Percentiles rank a stretch among this genome's conserved stretches.
Conservation (phyloP, 768 basidiomycete species). For the Dendrothele bispora region DNA sequence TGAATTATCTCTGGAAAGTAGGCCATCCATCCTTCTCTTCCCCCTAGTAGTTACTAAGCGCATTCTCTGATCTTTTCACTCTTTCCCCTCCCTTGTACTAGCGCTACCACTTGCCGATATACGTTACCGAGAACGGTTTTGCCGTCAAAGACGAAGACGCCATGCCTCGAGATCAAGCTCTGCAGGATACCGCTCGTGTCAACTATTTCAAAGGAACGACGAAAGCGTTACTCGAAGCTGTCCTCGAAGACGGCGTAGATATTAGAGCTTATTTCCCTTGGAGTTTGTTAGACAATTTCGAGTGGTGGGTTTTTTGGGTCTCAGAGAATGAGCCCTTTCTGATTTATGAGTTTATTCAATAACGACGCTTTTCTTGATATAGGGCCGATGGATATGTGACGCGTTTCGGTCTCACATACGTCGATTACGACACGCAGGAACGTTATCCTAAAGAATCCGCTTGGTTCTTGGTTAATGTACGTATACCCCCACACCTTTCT, state of each 20-base stretch:
- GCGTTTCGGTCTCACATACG: conserved; percentile 71
- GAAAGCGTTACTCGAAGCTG: conserved; percentile 52
- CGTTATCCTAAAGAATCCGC: conserved; percentile 65
- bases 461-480: conserved; percentile 54
- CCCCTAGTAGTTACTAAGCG: not conserved
- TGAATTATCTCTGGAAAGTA: conserved; percentile 73
- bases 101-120: conserved; percentile 55
- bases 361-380: conserved; percentile 28
- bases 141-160: conserved; percentile 63
- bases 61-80: not conserved
- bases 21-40: conserved; percentile 8
- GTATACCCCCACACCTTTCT: no score
- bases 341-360: not conserved
- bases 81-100: conserved; percentile 12
- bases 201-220: conserved; percentile 66
- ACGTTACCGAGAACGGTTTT: conserved; percentile 77
- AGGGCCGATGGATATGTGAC: conserved; percentile 70
- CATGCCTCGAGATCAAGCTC: conserved; percentile 51
- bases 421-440: conserved; percentile 68
- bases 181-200: conserved; percentile 62
- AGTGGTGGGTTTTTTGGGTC: conserved; percentile 49
- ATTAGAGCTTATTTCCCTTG: conserved; percentile 66
- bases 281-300: conserved; percentile 75
- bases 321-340: conserved; percentile 5
- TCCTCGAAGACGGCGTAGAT: conserved; percentile 63